Conservation (phyloP, 2,329 filamentous ascomycete species). For the Albophoma yamanashiensis region DNA sequence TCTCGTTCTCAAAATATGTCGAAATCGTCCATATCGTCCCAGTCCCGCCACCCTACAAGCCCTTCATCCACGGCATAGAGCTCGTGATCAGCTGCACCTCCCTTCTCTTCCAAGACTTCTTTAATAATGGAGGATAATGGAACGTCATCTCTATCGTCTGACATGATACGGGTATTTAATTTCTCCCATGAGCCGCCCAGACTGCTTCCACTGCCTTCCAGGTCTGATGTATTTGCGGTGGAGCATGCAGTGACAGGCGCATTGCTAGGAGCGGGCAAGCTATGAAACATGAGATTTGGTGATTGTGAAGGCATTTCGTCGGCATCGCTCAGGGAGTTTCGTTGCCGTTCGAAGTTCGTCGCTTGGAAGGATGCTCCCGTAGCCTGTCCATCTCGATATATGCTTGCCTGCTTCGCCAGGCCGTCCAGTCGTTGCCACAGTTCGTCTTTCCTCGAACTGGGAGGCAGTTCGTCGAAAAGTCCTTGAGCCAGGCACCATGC, state of each 20-base stretch:
- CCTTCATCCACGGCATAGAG: neutral
- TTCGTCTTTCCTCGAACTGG: conserved; percentile 2
- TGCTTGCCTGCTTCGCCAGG: neutral
- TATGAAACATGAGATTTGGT: neutral
- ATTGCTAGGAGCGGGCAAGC: neutral
- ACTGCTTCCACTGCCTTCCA: neutral
- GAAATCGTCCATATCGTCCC: neutral
- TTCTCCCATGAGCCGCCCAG: neutral
- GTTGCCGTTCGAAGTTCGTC: neutral
- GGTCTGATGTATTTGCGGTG: neutral
- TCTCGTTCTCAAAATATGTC: neutral
- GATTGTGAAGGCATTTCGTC: neutral
- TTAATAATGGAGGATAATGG: neutral
- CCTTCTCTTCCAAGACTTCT: neutral
- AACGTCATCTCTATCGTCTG: neutral
- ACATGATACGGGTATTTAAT: neutral
- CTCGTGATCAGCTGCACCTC: neutral
- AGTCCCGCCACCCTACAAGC: neutral
- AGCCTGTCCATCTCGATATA: neutral
- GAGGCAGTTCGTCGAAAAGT: conserved; percentile 2
- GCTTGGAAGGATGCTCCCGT: neutral
- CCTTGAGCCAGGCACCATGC: conserved; percentile 8
- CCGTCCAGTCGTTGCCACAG: conserved; percentile 9
- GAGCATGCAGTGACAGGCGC: neutral
- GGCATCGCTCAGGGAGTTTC: neutral